These are phyloP conservation scores for Trypanosoma scelopori DNA, from an alignment of 208 protist genomes.

Conservation along the genomic window DNA sequence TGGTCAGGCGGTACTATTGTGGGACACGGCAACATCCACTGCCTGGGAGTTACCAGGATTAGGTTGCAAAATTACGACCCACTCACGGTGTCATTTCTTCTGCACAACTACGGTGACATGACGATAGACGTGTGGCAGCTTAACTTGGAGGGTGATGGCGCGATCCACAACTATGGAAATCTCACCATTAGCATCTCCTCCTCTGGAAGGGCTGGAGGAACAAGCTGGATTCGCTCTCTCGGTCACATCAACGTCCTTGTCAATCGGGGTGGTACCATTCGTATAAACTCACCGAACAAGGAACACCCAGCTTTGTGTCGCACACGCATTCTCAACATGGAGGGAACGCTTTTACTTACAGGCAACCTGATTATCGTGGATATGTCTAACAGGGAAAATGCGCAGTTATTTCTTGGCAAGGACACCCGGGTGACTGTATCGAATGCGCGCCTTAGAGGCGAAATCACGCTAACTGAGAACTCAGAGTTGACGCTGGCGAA, in stretches of 20 bases:
- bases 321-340: conserved; percentile 47
- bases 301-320: conserved; percentile 51
- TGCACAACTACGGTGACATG: conserved; percentile 82
- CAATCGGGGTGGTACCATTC: conserved; percentile 54
- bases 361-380: conserved; percentile 65
- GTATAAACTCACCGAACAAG: conserved; percentile 58
- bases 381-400: conserved; percentile 29
- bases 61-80: conserved; percentile 71
- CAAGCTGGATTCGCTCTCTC: conserved; percentile 56
- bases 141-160: conserved; percentile 50
- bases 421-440: conserved; percentile 36
- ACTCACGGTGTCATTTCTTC: conserved; percentile 48
- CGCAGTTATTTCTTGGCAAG: conserved; percentile 36
- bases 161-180: conserved; percentile 80
- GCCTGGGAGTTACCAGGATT: conserved; percentile 52
- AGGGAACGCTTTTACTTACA: conserved; percentile 48
- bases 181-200: conserved; percentile 61
- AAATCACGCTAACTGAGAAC: conserved; percentile 39
- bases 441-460: conserved; percentile 41
- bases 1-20: conserved; percentile 79
- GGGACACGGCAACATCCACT: conserved; percentile 69
- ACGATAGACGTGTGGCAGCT: conserved; percentile 78
- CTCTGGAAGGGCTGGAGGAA: conserved; percentile 57
- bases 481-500: conserved; percentile 45
- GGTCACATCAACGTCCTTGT: conserved; percentile 53